Conservation (phyloP, 1,139 yeast species). For the Suzukiozyma palmioleophila region DNA sequence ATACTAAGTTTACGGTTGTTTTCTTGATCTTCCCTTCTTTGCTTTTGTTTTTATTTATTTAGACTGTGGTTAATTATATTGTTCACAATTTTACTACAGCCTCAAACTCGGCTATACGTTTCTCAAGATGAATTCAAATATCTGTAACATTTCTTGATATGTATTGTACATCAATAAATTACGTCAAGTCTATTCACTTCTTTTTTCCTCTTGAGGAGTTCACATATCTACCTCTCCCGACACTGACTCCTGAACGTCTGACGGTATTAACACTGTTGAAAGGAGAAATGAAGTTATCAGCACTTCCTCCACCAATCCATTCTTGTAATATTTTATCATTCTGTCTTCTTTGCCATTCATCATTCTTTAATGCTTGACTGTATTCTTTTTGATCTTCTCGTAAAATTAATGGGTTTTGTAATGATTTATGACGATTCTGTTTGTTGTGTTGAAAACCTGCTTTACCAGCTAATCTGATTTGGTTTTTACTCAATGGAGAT, state of each 20-base stretch:
- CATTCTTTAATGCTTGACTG: slow-evolving; percentile 79
- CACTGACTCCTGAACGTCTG: slow-evolving; percentile 65
- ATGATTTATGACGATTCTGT: slow-evolving; percentile 50
- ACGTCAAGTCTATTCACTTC: slow-evolving; percentile 9
- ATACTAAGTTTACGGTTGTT: too few relatives aligned
- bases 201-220: slow-evolving; percentile 54
- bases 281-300: slow-evolving; percentile 88
- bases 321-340: slow-evolving; percentile 81
- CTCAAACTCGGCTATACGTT: too few relatives aligned
- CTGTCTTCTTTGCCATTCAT: slow-evolving; percentile 81
- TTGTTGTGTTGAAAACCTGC: slow-evolving; percentile 70
- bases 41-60: too few relatives aligned
- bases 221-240: slow-evolving; percentile 79
- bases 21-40: too few relatives aligned
- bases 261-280: slow-evolving; percentile 63
- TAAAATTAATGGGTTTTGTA: slow-evolving; percentile 53
- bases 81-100: too few relatives aligned
- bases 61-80: too few relatives aligned
- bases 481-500: slow-evolving; percentile 67
- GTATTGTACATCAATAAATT: too few relatives aligned
- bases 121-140: too few relatives aligned
- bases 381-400: slow-evolving; percentile 96
- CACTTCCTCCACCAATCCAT: slow-evolving; percentile 94
- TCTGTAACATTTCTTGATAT: too few relatives aligned
- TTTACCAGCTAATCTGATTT: slow-evolving; percentile 58